Conservation (phyloP, 257 asterid species). For the Thymus mandschuricus region DNA sequence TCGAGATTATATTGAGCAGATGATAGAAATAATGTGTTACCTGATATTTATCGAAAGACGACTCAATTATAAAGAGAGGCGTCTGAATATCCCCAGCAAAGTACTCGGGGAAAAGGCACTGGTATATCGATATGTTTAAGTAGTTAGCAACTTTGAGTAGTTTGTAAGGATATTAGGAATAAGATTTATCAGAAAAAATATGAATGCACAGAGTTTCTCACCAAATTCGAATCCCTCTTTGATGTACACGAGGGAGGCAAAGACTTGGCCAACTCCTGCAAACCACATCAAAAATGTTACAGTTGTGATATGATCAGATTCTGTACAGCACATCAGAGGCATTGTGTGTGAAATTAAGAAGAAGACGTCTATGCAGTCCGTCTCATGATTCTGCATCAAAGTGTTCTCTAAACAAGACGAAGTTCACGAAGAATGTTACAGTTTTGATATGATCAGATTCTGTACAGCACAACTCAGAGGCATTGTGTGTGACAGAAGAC, state of each 20-base stretch:
- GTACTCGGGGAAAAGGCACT: slow-evolving; percentile 41
- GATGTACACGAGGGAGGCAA: slow-evolving; percentile 38
- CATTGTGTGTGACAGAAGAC: too few relatives aligned
- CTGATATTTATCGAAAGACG: slow-evolving; percentile 34
- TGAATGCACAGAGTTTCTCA: slow-evolving; percentile 1
- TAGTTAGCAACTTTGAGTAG: background rate
- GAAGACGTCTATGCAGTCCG: background rate
- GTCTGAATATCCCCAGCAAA: slow-evolving; percentile 25
- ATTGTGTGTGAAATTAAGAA: background rate
- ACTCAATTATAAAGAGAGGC: slow-evolving; percentile 32
- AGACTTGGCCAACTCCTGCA: slow-evolving; percentile 28
- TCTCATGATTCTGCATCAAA: too few relatives aligned
- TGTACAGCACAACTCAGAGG: too few relatives aligned
- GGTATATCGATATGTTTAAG: background rate
- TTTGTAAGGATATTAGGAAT: background rate
- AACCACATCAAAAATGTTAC: too few relatives aligned
- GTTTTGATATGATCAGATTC: too few relatives aligned
- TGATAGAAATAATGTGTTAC: background rate
- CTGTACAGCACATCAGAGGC: background rate
- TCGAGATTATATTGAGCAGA: too few relatives aligned
- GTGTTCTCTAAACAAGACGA: too few relatives aligned
- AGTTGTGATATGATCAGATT: background rate
- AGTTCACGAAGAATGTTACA: too few relatives aligned
- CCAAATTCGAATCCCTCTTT: slow-evolving; percentile 29
- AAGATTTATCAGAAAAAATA: background rate